These are phyloP conservation scores for Camellia lanceoleosa DNA, from an alignment of 148 eudicot genomes.

Conservation along the genomic window DNA sequence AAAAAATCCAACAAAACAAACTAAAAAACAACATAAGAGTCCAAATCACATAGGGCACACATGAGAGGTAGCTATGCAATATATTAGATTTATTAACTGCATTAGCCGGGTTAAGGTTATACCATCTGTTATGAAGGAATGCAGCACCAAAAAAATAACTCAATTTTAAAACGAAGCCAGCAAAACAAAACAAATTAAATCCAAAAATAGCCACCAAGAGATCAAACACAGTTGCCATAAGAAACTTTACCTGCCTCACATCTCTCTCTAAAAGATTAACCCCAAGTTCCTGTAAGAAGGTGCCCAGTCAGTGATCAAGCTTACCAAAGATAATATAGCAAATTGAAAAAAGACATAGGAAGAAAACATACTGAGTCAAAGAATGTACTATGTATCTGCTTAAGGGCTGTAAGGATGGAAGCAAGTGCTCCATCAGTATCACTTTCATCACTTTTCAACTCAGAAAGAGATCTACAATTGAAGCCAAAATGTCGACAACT, in stretches of 20 bases:
- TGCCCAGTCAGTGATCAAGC: background rate
- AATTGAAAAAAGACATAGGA: constrained; percentile 12
- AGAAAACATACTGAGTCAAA: constrained; percentile 56
- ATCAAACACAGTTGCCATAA: background rate
- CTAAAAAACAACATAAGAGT: too few relatives aligned
- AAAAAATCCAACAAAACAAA: too few relatives aligned
- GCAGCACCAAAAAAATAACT: background rate
- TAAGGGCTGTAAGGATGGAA: constrained; percentile 65
- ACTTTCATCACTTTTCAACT: constrained; percentile 74
- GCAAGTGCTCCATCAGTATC: constrained; percentile 88
- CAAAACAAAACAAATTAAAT: background rate
- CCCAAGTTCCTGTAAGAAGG: constrained; percentile 32
- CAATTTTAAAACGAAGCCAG: background rate
- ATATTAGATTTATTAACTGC: background rate
- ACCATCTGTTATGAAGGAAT: background rate
- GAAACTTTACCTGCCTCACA: constrained; percentile 56
- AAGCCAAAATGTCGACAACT: constrained; percentile 72
- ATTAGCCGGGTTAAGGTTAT: background rate
- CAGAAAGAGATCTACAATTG: constrained; percentile 58
- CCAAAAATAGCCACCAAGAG: background rate
- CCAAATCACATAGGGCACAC: background rate
- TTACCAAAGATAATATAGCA: background rate
- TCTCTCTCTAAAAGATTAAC: constrained; percentile 48
- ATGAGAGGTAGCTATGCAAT: background rate
- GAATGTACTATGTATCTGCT: constrained; percentile 58